Base-by-base conservation (phyloP, 768 basidiomycete species). In the Rhodotorula taiwanensis region DNA sequence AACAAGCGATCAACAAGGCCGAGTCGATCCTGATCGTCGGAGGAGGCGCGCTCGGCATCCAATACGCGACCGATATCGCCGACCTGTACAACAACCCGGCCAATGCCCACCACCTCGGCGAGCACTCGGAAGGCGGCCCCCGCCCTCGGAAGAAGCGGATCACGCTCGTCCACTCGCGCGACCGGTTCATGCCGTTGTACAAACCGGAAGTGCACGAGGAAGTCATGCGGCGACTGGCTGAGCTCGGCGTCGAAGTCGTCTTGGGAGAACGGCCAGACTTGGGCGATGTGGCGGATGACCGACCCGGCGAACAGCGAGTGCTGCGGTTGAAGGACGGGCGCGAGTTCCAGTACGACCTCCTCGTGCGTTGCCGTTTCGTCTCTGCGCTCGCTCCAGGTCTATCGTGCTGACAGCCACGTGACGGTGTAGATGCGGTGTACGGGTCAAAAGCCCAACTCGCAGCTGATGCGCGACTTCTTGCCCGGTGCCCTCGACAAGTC, bases 361-460 rank as follows among this genome's bases (percentile, higher is more conserved):
- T 66, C 14, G 62, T 66, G 41, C 49, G 61, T 31, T 30, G 23
- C 42, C 10, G n/a, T n/a, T 20, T 18, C 5, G 23, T 45, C 20
- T n/a, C 33, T 21, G 3, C 30, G 8, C 44, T 49, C 2, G 14
- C 59, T 15, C 21, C 27, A n/a, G 27, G 36, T 23, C 43, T 41
- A 43, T 33, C n/a, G 11, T 43, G 25, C 56, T 30, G 34, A n/a
- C 10, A 21, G 16, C 36, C 36, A 39, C 36, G 36, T 16, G 36
- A 16, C 36, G 36, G 16, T 39, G 36, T 51, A 72, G 68, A 28
- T 73, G 33, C 66, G 71, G 28, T 71, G 72, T 45, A 74, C 72
- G 15, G 73, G 73, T 7, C 73, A 74, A 44, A 64, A 54, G 41
- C 73, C 73, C n/a, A 72, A 72, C 58, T 71, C 73, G 21, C 48